These are phyloP conservation scores for Globisporangium carolinianum DNA, from an alignment of 352 stramenopile species.

Conservation along the genomic window DNA sequence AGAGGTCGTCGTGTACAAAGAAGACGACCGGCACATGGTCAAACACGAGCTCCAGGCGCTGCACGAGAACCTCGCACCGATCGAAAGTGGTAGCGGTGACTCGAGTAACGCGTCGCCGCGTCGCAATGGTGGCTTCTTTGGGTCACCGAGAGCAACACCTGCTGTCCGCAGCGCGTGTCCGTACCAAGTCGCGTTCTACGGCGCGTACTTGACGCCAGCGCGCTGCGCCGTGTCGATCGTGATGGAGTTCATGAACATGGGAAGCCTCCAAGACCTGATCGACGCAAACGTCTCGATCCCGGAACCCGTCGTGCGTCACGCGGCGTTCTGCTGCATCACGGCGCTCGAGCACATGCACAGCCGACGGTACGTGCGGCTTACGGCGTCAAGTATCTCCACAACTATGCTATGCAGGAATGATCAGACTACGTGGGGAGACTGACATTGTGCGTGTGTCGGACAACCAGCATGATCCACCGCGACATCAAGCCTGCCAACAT, in stretches of 20 bases:
- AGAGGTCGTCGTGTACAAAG: slow-evolving; percentile 76
- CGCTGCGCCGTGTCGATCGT: slow-evolving; percentile 80
- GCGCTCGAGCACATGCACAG: slow-evolving; percentile 84
- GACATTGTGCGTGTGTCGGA: not conserved
- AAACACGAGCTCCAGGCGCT: slow-evolving; percentile 84
- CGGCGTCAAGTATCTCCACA: too few species aligned
- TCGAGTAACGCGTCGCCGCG: not conserved
- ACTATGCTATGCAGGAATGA: too few species aligned
- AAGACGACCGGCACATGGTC: slow-evolving; percentile 76
- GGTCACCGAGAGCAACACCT: slow-evolving; percentile 3
- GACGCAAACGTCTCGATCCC: slow-evolving; percentile 37
- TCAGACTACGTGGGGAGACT: too few species aligned
- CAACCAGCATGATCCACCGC: slow-evolving; percentile 66
- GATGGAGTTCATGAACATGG: slow-evolving; percentile 92
- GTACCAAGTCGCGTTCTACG: slow-evolving; percentile 87
- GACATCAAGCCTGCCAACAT: slow-evolving; percentile 91
- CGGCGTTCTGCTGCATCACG: slow-evolving; percentile 74
- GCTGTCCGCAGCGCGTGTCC: slow-evolving; percentile 27
- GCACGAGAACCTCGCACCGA: slow-evolving; percentile 72
- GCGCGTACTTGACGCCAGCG: slow-evolving; percentile 72
- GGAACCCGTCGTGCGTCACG: slow-evolving; percentile 59
- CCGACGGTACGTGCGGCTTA: slow-evolving; percentile 27
- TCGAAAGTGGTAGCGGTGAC: slow-evolving; percentile 19
- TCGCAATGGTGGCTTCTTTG: not conserved
- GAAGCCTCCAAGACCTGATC: slow-evolving; percentile 76